Evolutionary conservation across 192 early-diverging fungal species (phyloP), one percentile per base, ranked within the genome.

Genomic region (Backusella mclennaniae): DNA sequence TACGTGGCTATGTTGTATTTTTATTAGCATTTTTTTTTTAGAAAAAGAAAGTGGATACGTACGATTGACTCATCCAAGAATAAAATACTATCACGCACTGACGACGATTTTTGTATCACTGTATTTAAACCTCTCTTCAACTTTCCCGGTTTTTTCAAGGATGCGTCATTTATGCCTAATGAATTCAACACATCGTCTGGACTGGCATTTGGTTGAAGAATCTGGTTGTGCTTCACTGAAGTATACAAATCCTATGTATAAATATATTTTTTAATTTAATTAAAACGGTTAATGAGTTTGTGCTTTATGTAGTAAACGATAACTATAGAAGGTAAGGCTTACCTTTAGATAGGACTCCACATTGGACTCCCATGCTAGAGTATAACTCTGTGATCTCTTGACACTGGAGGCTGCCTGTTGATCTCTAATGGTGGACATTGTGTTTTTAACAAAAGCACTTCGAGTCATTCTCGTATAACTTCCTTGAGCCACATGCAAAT

Each of bases 401-500:
- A 26, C 6, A 15, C 63, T 49, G 7, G 66, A 26, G 12, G 23
- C 56, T 14, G 69, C 42, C 21, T 69, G 35, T 71, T 86, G 85
- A 17, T 84, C 79, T 49, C 82, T 67, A 35, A 88, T 79, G 0
- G 84, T 75, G 5, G 82, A 70, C 73, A 93, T 89, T 1, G 93
- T 94, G 59, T 94, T 94, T 41, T 87, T 84, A 14, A 93, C 86
- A 82, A 93, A 95, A 15, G 88, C 88, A 36, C 88, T 89, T 69
- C 87, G 83, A 2, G 92, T 89, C 93, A 97, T 96, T 46, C 90
- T 90, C 33, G 89, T 87, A 39, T 87, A 85, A 66, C 76, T 90
- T 29, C 85, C 87, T 73, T 93, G 91, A n/a, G 94, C 95, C 69
- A 96, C 89, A 77, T 97, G 94, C 69, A 97, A 81, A 81, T 98